Base-by-base conservation (phyloP, 1,284 basidiomycete species). In the Pseudozyma sp. region DNA sequence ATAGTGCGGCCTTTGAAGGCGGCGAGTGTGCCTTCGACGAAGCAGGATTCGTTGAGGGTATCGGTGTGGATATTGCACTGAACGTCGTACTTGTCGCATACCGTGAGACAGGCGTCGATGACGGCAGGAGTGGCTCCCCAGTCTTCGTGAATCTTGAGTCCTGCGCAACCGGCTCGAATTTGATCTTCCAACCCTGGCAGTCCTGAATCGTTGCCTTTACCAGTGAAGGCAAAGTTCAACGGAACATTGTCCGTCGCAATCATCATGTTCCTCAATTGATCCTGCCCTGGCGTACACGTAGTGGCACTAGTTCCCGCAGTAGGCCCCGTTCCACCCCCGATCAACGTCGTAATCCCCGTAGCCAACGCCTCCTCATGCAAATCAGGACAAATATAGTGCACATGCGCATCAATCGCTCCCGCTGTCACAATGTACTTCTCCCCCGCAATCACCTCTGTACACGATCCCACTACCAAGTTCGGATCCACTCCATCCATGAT, bases 51-150 rank as follows among this genome's bases (percentile, higher is more conserved):
- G 66, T 82, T 82, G 49, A 82, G 72, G 0, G 96, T 99, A 85
- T 99, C 96, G 0, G 95, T 97, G 84, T 99, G 97, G 59, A 99
- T 97, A 84, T 96, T 97, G 70, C 95, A 90, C 90, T 97, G 95
- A 8, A 99, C 93, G 83, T 99, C 97, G 84, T 93, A 95, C 78
- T 94, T 89, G 82, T 99, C 94, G 2, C 89, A 95, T 16, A 97
- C 89, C 62, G 90, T 90, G 70, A 99, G 87, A 52, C 69, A 92
- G 52, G 89, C 91, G 76, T 89, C 88, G 79, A 99, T 98, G 0
- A 90, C 90, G 14, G 90, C 91, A 0, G 96, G 96, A 1, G 95
- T 97, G 19, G 91, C 89, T 5, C 97, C 97, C 97, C 97, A 99
- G 86, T 99, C 97, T 85, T 99, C 97, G 82, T 99, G 97, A 61